Conservation (phyloP, 2,329 filamentous ascomycete genomes). For the Sporothrix luriei region DNA sequence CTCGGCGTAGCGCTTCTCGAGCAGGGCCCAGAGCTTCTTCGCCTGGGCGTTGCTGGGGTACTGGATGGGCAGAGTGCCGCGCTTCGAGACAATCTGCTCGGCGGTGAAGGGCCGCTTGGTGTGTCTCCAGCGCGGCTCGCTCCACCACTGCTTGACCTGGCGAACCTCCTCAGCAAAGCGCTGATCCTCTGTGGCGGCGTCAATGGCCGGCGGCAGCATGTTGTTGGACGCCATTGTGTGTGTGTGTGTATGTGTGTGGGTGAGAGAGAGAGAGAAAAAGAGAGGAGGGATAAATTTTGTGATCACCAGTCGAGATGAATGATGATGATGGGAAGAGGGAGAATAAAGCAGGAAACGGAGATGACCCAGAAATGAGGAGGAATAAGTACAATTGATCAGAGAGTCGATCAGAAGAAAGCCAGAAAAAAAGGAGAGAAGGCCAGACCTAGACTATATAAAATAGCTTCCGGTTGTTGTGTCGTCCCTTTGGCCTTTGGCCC, state of each 20-base stretch:
- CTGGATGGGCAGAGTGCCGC: slow-evolving; percentile 85
- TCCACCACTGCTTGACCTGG: slow-evolving; percentile 93
- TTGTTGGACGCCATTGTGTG: slow-evolving; percentile 61
- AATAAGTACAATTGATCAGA: neutral
- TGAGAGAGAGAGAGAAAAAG: neutral
- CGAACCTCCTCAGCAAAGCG: slow-evolving; percentile 80
- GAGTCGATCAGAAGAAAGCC: neutral
- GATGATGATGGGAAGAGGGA: slow-evolving; percentile 2
- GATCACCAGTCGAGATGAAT: slow-evolving; percentile 17
- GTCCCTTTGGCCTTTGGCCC: slow-evolving; percentile 9
- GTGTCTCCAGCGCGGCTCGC: slow-evolving; percentile 84
- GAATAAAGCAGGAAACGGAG: neutral
- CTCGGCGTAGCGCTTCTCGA: slow-evolving; percentile 78
- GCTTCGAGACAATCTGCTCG: slow-evolving; percentile 95
- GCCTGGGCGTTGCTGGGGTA: slow-evolving; percentile 87
- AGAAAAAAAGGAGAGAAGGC: slow-evolving; percentile 7
- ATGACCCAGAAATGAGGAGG: neutral
- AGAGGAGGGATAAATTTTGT: neutral
- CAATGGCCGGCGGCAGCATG: slow-evolving; percentile 61
- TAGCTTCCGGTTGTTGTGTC: slow-evolving; percentile 26
- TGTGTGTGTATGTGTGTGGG: slow-evolving; percentile 19
- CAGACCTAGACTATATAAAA: slow-evolving; percentile 30
- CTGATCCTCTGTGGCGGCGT: slow-evolving; percentile 62
- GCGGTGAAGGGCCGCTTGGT: slow-evolving; percentile 93
- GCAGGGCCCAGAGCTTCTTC: slow-evolving; percentile 92